Conservation (phyloP, 2,329 filamentous ascomycete species). For the Decorospora gaudefroyi region DNA sequence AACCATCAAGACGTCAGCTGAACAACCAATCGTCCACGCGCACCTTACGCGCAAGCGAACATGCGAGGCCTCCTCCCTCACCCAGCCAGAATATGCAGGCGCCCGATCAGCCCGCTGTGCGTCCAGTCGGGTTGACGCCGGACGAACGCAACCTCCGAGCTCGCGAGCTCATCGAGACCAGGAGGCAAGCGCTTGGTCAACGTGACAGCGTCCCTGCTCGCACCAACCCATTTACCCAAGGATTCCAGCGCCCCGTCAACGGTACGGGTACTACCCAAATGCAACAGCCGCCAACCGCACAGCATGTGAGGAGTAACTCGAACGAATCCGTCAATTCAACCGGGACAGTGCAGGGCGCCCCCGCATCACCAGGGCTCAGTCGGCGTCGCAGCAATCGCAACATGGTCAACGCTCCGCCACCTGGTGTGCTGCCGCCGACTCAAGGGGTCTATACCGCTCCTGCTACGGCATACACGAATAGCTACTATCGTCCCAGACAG, state of each 20-base stretch:
- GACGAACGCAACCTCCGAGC: constrained; percentile 44
- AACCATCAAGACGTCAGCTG: constrained; percentile 45
- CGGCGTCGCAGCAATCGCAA: constrained; percentile 46
- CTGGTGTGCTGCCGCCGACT: constrained; percentile 28
- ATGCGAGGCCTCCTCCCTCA: constrained; percentile 39
- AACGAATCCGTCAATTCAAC: constrained; percentile 44
- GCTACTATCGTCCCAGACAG: constrained; percentile 38
- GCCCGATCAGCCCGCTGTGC: constrained; percentile 24
- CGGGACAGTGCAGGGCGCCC: constrained; percentile 31
- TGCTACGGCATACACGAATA: constrained; percentile 34
- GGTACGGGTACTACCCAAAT: constrained; percentile 23
- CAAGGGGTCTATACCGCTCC: constrained; percentile 33
- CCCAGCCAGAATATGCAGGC: constrained; percentile 25
- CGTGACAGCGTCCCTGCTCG: constrained; percentile 33
- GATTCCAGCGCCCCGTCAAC: constrained; percentile 37
- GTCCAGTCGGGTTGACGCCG: constrained; percentile 35
- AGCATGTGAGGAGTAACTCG: constrained; percentile 40
- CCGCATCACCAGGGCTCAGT: constrained; percentile 37
- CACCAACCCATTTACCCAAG: constrained; percentile 45
- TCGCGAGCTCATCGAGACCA: constrained; percentile 45
- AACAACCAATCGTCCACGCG: constrained; percentile 44
- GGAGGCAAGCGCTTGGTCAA: constrained; percentile 40
- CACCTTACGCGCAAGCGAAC: constrained; percentile 43
- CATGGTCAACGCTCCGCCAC: constrained; percentile 32
- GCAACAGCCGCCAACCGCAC: constrained; percentile 16